Evolutionary conservation across 768 basidiomycete genomes (phyloP).

Genomic region (Lenzites betulinus): DNA sequence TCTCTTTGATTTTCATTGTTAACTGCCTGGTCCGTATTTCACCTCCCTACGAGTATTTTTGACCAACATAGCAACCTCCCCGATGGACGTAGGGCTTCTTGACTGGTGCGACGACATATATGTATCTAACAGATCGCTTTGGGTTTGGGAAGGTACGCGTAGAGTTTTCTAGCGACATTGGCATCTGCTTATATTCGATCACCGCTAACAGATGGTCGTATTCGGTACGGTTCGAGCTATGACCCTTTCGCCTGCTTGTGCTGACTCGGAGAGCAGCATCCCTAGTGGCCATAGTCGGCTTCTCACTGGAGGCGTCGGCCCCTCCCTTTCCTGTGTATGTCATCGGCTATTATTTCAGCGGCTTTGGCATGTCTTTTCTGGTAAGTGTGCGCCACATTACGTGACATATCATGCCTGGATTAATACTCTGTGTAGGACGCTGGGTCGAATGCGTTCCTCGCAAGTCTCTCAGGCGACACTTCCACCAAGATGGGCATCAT

Average conservation of each 20-base stretch:
- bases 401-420: background rate
- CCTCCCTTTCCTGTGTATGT: conserved; percentile 68
- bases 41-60: no score
- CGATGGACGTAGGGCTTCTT: conserved; percentile 43
- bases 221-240: conserved; percentile 1
- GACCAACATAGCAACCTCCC: background rate
- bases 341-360: conserved; percentile 46
- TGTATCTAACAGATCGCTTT: conserved; percentile 44
- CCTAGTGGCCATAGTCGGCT: conserved; percentile 51
- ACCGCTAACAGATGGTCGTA: conserved; percentile 8
- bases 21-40: conserved; percentile 38
- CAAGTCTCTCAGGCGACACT: conserved; percentile 53
- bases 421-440: conserved; percentile 48
- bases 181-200: background rate
- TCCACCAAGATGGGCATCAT: conserved; percentile 56
- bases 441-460: conserved; percentile 72
- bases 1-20: conserved; percentile 61
- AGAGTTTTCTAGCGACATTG: background rate
- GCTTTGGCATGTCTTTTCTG: conserved; percentile 45
- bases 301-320: conserved; percentile 51
- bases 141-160: conserved; percentile 47
- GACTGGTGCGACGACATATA: conserved; percentile 45
- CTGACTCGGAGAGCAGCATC: conserved; percentile 42
- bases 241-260: no score
- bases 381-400: background rate